phyloP scores from a whole-genome alignment of 1,139 yeast genomes.

The Sugiyamaella neomexicana region DNA sequence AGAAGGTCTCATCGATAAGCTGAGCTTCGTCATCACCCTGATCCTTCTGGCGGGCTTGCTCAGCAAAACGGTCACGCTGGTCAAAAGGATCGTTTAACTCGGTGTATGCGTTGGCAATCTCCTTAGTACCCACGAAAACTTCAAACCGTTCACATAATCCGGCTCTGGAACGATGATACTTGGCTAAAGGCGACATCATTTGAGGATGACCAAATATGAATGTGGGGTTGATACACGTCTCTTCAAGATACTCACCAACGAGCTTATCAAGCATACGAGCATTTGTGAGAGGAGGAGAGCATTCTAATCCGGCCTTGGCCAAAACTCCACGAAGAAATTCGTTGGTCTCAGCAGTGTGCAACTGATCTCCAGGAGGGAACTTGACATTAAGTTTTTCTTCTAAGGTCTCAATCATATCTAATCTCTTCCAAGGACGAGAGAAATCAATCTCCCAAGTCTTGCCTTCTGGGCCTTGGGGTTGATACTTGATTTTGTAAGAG shows the following conservation, averaged over 20 bases:
- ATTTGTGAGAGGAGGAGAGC: constrained; percentile 95
- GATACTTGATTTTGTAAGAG: constrained; percentile 77
- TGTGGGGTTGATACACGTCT: constrained; percentile 91
- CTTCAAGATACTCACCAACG: constrained; percentile 89
- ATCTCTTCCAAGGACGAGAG: constrained; percentile 97
- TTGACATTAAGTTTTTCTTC: constrained; percentile 83
- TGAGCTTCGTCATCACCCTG: constrained; percentile 99
- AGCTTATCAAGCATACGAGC: constrained; percentile 98
- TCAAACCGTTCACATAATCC: constrained; percentile 98
- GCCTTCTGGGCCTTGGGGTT: constrained; percentile 85
- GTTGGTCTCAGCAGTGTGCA: constrained; percentile 93
- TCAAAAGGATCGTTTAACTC: constrained; percentile 99
- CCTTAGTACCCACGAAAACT: constrained; percentile 98
- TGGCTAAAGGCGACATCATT: constrained; percentile 99
- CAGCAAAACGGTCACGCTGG: constrained; percentile 96
- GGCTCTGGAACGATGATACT: constrained; percentile 86
- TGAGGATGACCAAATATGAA: constrained; percentile 98
- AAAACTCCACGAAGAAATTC: constrained; percentile 80
- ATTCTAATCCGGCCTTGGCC: constrained; percentile 78
- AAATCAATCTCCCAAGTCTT: constrained; percentile 80
- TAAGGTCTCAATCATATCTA: constrained; percentile 94
- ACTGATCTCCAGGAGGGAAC: constrained; percentile 94
- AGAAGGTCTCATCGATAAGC: constrained; percentile 92
- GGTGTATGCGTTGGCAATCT: constrained; percentile 96
- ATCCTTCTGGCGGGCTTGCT: constrained; percentile 97